These are phyloP conservation scores for Thymus quinquecostatus DNA, from an alignment of 257 asterid species.

Conservation along the genomic window DNA sequence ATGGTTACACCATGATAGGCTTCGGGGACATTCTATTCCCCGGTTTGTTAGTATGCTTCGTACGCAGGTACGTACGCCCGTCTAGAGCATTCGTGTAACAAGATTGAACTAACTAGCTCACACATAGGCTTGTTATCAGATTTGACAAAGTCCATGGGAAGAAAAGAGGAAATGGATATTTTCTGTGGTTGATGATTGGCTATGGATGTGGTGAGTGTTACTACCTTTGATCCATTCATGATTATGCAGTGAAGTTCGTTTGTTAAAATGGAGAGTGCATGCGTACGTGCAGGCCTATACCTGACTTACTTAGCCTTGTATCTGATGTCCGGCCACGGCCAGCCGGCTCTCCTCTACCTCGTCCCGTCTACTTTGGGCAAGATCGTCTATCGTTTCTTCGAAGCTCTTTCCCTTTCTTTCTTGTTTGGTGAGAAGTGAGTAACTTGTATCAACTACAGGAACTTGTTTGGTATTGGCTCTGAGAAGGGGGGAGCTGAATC, in stretches of 20 bases:
- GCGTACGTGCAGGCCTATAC: slow-evolving; percentile 44
- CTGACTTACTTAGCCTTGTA: slow-evolving; percentile 55
- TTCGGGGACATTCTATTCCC: slow-evolving; percentile 94
- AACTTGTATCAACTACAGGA: slow-evolving; percentile 32
- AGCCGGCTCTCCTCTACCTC: slow-evolving; percentile 71
- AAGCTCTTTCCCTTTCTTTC: no score
- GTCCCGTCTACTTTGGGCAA: slow-evolving; percentile 66
- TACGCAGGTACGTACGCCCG: slow-evolving; percentile 49
- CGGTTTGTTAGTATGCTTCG: slow-evolving; percentile 75
- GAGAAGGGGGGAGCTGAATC: slow-evolving; percentile 49
- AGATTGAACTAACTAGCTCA: background rate
- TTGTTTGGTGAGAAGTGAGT: no score
- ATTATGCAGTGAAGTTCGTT: background rate
- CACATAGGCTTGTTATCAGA: slow-evolving; percentile 44
- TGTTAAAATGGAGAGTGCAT: slow-evolving; percentile 10
- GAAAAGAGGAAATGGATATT: slow-evolving; percentile 62
- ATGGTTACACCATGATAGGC: slow-evolving; percentile 81
- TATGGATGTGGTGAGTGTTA: slow-evolving; percentile 69
- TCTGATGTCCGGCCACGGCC: slow-evolving; percentile 62
- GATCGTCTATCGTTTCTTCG: slow-evolving; percentile 1
- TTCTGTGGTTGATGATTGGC: slow-evolving; percentile 75
- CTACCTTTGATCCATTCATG: slow-evolving; percentile 11
- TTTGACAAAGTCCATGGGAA: slow-evolving; percentile 68
- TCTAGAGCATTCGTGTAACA: background rate
- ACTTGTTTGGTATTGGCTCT: slow-evolving; percentile 42